A percentile compares a stretch with the other conserved stretches of the same genome.
These are phyloP conservation scores for Trichothecium roseum DNA, from an alignment of 2,329 filamentous ascomycete genomes.

Conservation along the genomic window DNA sequence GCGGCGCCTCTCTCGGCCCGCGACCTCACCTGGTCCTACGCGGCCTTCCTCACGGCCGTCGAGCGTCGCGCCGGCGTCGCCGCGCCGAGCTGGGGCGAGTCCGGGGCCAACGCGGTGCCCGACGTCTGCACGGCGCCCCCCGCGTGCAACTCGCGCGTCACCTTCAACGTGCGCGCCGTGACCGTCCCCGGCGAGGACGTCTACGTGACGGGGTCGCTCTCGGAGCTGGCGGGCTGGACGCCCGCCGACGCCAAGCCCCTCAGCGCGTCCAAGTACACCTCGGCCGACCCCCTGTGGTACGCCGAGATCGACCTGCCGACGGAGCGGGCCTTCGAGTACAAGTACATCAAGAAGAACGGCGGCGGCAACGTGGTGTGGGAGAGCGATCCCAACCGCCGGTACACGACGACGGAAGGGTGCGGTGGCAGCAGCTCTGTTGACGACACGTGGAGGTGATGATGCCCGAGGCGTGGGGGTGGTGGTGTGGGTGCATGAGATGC, in stretches of 20 bases:
- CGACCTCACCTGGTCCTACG: conserved; percentile 67
- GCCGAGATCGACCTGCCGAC: conserved; percentile 43
- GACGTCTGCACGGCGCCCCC: conserved; percentile 7
- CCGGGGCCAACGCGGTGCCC: not conserved
- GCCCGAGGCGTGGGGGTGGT: too few relatives aligned
- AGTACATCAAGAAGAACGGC: conserved; percentile 51
- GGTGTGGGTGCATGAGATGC: too few relatives aligned
- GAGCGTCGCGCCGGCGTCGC: conserved; percentile 44
- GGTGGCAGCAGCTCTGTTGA: not conserved
- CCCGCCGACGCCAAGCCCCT: conserved; percentile 42
- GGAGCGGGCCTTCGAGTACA: conserved; percentile 52
- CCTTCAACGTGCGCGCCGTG: conserved; percentile 47
- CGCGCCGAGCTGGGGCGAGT: conserved; percentile 42
- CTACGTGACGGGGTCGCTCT: conserved; percentile 50
- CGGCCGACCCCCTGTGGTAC: conserved; percentile 51
- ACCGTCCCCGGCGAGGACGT: conserved; percentile 54
- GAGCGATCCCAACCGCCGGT: conserved; percentile 40
- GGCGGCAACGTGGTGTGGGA: conserved; percentile 54
- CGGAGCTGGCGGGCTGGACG: conserved; percentile 54
- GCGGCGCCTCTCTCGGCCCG: conserved; percentile 50
- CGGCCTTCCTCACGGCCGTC: conserved; percentile 55
- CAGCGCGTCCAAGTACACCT: conserved; percentile 47
- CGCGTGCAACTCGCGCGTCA: conserved; percentile 27
- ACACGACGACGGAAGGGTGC: conserved; percentile 9
- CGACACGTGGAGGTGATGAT: not conserved